These are phyloP conservation scores for Macrocybe gigantea DNA, from an alignment of 768 basidiomycete genomes.

Conservation along the genomic window DNA sequence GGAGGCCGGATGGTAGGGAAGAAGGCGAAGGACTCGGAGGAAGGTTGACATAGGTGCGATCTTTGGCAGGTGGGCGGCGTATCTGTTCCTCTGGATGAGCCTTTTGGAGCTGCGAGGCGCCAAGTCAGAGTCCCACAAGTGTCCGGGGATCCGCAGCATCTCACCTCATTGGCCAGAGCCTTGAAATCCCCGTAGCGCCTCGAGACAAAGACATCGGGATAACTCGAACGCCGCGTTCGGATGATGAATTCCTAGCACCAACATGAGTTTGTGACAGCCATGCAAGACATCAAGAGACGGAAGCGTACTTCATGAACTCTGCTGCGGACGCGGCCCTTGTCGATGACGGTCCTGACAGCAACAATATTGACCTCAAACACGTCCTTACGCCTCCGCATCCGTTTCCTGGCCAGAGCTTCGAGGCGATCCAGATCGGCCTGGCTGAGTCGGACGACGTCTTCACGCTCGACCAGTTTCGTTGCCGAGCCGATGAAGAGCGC, in stretches of 20 bases:
- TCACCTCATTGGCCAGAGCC: constrained; percentile 79
- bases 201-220: constrained; percentile 80
- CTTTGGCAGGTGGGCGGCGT: constrained; percentile 82
- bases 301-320: constrained; percentile 79
- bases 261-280: constrained; percentile 7
- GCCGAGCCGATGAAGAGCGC: constrained; percentile 78
- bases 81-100: constrained; percentile 81
- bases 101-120: constrained; percentile 38
- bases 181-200: constrained; percentile 94
- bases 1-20: constrained; percentile 11
- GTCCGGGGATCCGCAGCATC: constrained; percentile 3
- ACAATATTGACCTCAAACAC: constrained; percentile 90
- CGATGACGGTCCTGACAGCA: constrained; percentile 75
- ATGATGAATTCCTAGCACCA: constrained; percentile 84
- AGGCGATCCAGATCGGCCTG: constrained; percentile 80
- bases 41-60: constrained; percentile 62
- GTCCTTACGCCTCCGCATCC: constrained; percentile 49
- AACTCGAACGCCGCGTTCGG: constrained; percentile 69
- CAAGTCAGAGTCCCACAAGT: neutral
- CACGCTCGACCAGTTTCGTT: constrained; percentile 74
- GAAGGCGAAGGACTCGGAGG: constrained; percentile 28
- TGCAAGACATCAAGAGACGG: constrained; percentile 3
- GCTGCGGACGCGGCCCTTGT: constrained; percentile 82
- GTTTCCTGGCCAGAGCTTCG: constrained; percentile 58
- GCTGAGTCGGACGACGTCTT: constrained; percentile 86